Percentiles rank a stretch among this genome's conserved stretches.
phyloP scores from a whole-genome alignment of 768 basidiomycete species.

The Agrocybe chaxingu region DNA sequence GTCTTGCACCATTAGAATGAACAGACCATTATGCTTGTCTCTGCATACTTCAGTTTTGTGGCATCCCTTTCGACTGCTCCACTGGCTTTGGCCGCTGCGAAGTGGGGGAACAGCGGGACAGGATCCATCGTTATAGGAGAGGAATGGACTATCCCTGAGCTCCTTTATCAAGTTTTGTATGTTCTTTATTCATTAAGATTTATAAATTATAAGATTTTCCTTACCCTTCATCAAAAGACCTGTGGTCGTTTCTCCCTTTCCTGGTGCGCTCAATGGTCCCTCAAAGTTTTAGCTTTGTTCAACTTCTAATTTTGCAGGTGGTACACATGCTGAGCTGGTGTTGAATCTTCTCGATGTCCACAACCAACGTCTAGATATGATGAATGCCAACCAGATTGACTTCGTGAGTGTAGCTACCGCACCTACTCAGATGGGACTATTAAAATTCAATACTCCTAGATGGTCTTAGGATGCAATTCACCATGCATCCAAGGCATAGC shows the following conservation, averaged over 20 bases:
- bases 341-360: constrained; percentile 36
- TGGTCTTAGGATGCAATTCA: constrained; percentile 34
- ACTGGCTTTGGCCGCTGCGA: neutral
- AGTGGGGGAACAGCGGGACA: constrained; percentile 30
- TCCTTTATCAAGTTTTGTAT: constrained; percentile 24
- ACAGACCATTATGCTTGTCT: too few relatives aligned
- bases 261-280: constrained; percentile 7
- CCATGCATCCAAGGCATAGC: constrained; percentile 38
- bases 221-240: constrained; percentile 3
- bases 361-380: constrained; percentile 30
- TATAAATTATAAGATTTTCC: too few relatives aligned
- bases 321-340: constrained; percentile 25
- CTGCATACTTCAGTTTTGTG: too few relatives aligned
- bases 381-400: constrained; percentile 36
- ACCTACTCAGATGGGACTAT: neutral
- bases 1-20: too few relatives aligned
- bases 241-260: constrained; percentile 11
- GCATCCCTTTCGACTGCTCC: too few relatives aligned
- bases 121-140: constrained; percentile 40
- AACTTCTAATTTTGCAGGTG: constrained; percentile 16
- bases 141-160: constrained; percentile 35
- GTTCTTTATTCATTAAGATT: neutral
- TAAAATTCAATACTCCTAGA: constrained; percentile 15
- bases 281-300: too few relatives aligned
- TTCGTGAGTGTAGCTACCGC: constrained; percentile 23